These are phyloP conservation scores for Penicillium corylophilum DNA, from an alignment of 2,329 filamentous ascomycete species.

Conservation along the genomic window DNA sequence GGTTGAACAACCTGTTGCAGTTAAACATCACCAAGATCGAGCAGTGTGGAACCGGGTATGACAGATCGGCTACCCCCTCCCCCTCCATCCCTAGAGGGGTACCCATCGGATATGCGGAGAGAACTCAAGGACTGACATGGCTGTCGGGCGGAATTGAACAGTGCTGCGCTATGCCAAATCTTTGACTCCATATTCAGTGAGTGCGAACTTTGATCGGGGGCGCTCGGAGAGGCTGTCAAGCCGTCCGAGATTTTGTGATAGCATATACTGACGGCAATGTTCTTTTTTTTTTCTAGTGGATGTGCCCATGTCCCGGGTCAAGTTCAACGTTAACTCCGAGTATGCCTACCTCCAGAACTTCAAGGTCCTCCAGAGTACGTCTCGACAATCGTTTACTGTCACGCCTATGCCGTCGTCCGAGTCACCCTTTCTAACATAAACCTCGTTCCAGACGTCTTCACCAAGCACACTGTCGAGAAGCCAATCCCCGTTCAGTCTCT, in stretches of 20 bases:
- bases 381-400: neutral
- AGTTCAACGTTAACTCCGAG: slow-evolving; percentile 97
- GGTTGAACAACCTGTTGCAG: slow-evolving; percentile 96
- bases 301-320: slow-evolving; percentile 91
- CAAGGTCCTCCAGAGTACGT: slow-evolving; percentile 91
- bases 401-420: neutral
- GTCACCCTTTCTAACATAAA: slow-evolving; percentile 7
- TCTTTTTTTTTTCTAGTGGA: slow-evolving; percentile 57
- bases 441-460: slow-evolving; percentile 66
- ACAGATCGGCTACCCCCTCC: slow-evolving; percentile 13
- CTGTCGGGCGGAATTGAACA: slow-evolving; percentile 40
- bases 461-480: slow-evolving; percentile 83
- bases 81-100: neutral
- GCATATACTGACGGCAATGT: slow-evolving; percentile 11
- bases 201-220: slow-evolving; percentile 24
- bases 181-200: slow-evolving; percentile 94
- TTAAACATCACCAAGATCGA: slow-evolving; percentile 98
- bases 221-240: slow-evolving; percentile 1
- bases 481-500: slow-evolving; percentile 84
- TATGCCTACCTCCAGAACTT: slow-evolving; percentile 98
- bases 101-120: slow-evolving; percentile 3
- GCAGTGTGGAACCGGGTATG: slow-evolving; percentile 96
- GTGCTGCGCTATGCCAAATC: slow-evolving; percentile 92
- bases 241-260: neutral
- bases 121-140: slow-evolving; percentile 6